Base-by-base conservation (phyloP, 371 early-diverging fungal genomes). In the Thermomucor indicae-seudaticae region DNA sequence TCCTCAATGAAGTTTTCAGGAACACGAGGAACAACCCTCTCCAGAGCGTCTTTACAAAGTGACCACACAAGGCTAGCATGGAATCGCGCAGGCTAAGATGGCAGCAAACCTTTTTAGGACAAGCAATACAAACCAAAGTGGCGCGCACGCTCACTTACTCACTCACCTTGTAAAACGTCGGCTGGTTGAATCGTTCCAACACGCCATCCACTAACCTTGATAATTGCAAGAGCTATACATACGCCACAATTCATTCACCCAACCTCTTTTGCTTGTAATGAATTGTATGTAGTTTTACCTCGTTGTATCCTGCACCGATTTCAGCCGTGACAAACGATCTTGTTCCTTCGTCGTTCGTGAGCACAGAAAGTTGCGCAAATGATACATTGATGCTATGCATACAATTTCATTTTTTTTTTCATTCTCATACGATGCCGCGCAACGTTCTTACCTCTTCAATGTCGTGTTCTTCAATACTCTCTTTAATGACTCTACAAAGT, bases 1-100 rank as follows among this genome's bases (percentile, higher is more conserved):
- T 54, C 39, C 12, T 60, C 54, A 1, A 60, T 22, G 12, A 40
- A 3, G 3, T 45, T 31, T 16, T 20, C 24, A n/a, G 75, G 64
- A 6, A 70, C 53, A 3, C 29, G 27, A 2, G 50, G 12, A 20
- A 60, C 37, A 1, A 43, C 46, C 6, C 47, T 24, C 32, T 70
- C 46, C 19, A 70, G 24, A 0, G 46, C 29, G 2, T 23, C 31
- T 19, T 14, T 28, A 0, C 32, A 39, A 3, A 65, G 39, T 1
- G 68, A 50, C 66, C 72, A 69, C 1, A 64, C 72, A n/a, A 76
- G 49, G 47, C 76, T 76, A 7, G 68, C 62, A 56, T 76, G 76
- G 45, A 76, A 76, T 3, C 76, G 53, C 3, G 76, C 70, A 8
- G 76, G 76, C 63, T 70, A 44, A 43, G 19, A 32, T 23, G 27